These are phyloP conservation scores for Microsporum canis DNA, from an alignment of 2,329 filamentous ascomycete species.

Conservation along the genomic window DNA sequence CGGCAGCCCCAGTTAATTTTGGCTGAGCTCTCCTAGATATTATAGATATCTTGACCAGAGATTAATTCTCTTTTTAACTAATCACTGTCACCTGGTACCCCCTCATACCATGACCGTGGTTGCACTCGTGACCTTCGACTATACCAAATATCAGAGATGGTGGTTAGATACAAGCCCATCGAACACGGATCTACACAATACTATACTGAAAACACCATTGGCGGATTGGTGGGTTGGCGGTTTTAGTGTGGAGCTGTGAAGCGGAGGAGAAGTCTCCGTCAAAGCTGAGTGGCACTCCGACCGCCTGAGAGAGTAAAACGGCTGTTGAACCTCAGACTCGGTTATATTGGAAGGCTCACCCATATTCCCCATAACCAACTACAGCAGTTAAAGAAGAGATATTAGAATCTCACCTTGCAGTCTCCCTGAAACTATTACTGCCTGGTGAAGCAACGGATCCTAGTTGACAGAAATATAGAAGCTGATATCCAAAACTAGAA, in stretches of 20 bases:
- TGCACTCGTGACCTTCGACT: not conserved
- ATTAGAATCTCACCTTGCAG: not conserved
- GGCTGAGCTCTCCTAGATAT: not conserved
- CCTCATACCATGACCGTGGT: not conserved
- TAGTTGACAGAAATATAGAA: not conserved
- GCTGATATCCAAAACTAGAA: not conserved
- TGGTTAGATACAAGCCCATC: not conserved
- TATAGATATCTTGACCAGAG: not conserved
- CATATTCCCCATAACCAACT: not conserved
- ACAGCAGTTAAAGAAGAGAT: not conserved
- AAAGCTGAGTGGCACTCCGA: not conserved
- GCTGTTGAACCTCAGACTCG: not conserved
- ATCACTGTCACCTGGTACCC: not conserved
- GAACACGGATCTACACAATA: not conserved
- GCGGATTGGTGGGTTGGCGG: not conserved
- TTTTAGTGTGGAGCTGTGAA: not conserved
- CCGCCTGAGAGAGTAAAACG: not conserved
- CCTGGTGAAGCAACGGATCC: not conserved
- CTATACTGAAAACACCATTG: not conserved
- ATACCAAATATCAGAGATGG: not conserved
- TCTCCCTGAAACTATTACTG: not conserved
- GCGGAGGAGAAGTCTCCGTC: not conserved
- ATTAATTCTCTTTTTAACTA: too few relatives aligned
- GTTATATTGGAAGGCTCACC: not conserved
- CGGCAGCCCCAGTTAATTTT: not conserved